Base-by-base conservation (phyloP, 441 rosid genomes). In the Erysimum pusillum region DNA sequence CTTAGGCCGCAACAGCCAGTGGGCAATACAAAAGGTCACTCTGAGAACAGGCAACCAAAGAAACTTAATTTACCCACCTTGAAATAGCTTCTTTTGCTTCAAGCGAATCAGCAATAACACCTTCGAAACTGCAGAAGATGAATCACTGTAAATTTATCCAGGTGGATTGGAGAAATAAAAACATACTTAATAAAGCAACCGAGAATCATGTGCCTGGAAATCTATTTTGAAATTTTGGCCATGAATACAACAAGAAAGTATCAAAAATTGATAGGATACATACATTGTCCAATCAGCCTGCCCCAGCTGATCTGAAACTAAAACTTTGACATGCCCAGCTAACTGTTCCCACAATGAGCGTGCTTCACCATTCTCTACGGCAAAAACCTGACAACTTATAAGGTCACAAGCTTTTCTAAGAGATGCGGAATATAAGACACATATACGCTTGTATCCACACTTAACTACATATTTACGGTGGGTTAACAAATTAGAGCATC, bases 251-350 rank as follows among this genome's bases (percentile, higher is more conserved):
- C 52, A 75, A 70, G 39, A 69, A 74, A 70, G 7, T 18, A 44
- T 57, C 51, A 51, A 59, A 51, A 64, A 60, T 44, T 60, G 58
- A 61, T 70, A 67, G 53, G 34, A 76, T 52, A 73, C 92, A 57
- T 89, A 96, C 99, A 83, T 86, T 73, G 96, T 89, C 98, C 99
- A 96, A 83, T 96, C 98, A 81, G 88, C 25, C 65, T 65, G 87
- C 52, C 82, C 86, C 82, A 73, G 74, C 78, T 77, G 85, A 76
- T 87, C 85, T 42, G 83, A 79, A 78, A 75, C 87, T 69, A 92
- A 80, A 64, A 84, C 28, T 76, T 87, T 87, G 64, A 91, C 78
- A 45, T 69, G 89, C 65, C 83, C 86, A 75, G 84, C 83, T 76
- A 91, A 69, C 69, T 85, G 84, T 86, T 91, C 91, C 98, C 96